A percentile compares a stretch with the other conserved stretches of the same genome.
phyloP scores from a whole-genome alignment of 768 basidiomycete genomes.

The Tylopilus rubrobrunneus region DNA sequence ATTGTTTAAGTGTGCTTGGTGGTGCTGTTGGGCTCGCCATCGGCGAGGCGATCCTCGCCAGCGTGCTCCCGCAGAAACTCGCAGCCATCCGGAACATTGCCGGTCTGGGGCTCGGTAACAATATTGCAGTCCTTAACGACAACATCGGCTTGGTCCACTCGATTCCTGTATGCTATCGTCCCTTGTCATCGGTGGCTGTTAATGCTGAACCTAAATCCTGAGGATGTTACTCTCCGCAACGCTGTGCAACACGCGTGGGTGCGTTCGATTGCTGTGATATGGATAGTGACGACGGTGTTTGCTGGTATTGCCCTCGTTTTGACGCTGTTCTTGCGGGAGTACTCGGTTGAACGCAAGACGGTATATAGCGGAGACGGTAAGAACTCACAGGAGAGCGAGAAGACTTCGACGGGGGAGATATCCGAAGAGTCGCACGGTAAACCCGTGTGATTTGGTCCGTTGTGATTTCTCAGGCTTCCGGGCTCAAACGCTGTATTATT shows the following conservation, averaged over 20 bases:
- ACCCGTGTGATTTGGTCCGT: neutral
- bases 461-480: neutral
- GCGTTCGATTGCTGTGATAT: constrained; percentile 57
- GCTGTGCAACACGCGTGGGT: constrained; percentile 60
- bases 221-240: constrained; percentile 49
- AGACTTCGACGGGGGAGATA: neutral
- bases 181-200: neutral
- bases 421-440: neutral
- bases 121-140: constrained; percentile 40
- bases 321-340: constrained; percentile 52
- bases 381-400: constrained; percentile 17
- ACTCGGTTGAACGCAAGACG: constrained; percentile 53
- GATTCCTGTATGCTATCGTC: constrained; percentile 10
- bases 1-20: constrained; percentile 51
- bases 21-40: constrained; percentile 70
- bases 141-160: constrained; percentile 40
- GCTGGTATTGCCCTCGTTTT: constrained; percentile 48
- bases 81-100: constrained; percentile 29
- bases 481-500: neutral
- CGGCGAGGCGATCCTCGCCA: constrained; percentile 66
- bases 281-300: constrained; percentile 62
- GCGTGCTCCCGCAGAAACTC: constrained; percentile 40
- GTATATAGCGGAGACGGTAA: constrained; percentile 33
- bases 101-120: constrained; percentile 29
- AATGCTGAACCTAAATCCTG: neutral